Evolutionary conservation across 106 monocot genomes (phyloP), one percentile per base, ranked within the genome.

Genomic region (Allium cepa): DNA sequence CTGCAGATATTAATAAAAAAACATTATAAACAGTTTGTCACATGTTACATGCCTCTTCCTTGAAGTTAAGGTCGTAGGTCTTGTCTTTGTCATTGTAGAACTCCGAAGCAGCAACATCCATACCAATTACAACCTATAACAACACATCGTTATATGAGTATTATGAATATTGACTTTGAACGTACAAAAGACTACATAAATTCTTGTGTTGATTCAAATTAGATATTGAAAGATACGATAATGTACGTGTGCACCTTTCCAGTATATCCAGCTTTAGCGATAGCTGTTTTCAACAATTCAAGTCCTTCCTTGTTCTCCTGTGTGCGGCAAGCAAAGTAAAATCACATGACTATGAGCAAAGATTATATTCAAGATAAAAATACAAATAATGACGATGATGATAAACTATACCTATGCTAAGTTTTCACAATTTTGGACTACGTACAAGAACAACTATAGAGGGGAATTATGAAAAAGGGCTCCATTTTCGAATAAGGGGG

Each of bases 61-160:
- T 93, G 71, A 93, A 93, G 67, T 93, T 89, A 18, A 93, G 86
- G 77, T 93, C 93, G 68, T 93, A 93, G 3, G 93, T 86, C 50
- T 86, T 74, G 50, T 86, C 93, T 81, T 88, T 86, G 5, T 93
- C 93, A 69, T 47, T 77, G 74, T 89, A 93, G 67, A 93, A 89
- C 55, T 93, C 93, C 48, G 97, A 92, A 64, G 97, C 97, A 73
- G 97, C 97, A 77, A 97, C 97, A 78, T 97, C 97, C 97, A 97
- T 92, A 8, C 97, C 97, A 78, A 97, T 97, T 26, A 97, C 92
- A 76, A 97, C 97, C 95, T 95, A 70, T 47, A 28, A 48, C 2
- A 57, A 79, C 11, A 75, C 36, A 36, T 36, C 1, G 36, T 5
- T 4, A 5, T 36, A 36, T 36, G 3, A 36, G 36, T 22, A 12